Conservation (phyloP, 2,329 filamentous ascomycete species). For the Monilinia vaccinii-corymbosi region DNA sequence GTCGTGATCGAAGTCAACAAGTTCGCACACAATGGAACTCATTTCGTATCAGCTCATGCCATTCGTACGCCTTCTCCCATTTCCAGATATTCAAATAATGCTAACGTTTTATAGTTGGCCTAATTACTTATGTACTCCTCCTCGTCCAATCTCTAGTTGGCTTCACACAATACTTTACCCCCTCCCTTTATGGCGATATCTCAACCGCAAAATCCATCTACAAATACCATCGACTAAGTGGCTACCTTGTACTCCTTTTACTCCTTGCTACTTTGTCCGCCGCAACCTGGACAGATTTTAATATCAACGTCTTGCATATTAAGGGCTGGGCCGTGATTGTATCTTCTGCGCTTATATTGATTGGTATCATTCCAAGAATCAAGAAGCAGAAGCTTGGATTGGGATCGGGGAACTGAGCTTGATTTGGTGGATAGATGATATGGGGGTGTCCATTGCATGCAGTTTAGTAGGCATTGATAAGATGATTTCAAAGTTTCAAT, state of each 20-base stretch:
- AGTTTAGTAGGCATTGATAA: too few species aligned
- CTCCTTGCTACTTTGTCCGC: slow-evolving; percentile 66
- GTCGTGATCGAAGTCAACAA: slow-evolving; percentile 81
- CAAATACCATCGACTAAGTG: slow-evolving; percentile 77
- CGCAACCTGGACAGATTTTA: slow-evolving; percentile 70
- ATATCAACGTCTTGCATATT: slow-evolving; percentile 57
- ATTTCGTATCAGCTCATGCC: slow-evolving; percentile 75
- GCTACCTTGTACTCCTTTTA: slow-evolving; percentile 64
- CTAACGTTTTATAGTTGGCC: slow-evolving; percentile 38
- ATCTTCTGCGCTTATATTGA: slow-evolving; percentile 54
- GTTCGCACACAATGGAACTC: slow-evolving; percentile 50
- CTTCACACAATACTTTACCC: slow-evolving; percentile 72
- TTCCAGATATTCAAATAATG: not conserved
- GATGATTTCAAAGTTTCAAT: too few species aligned
- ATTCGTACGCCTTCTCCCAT: slow-evolving; percentile 34
- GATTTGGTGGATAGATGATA: not conserved
- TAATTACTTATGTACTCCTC: slow-evolving; percentile 62
- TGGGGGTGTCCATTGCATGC: too few species aligned
- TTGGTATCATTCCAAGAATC: slow-evolving; percentile 69
- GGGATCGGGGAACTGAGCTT: not conserved
- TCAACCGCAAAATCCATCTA: slow-evolving; percentile 75
- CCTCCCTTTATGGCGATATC: slow-evolving; percentile 65
- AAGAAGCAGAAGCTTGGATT: slow-evolving; percentile 71
- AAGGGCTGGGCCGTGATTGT: slow-evolving; percentile 67
- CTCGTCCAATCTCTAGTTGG: slow-evolving; percentile 69